Conservation (phyloP, 2,329 filamentous ascomycete genomes). For the Colletotrichum eremochloae region DNA sequence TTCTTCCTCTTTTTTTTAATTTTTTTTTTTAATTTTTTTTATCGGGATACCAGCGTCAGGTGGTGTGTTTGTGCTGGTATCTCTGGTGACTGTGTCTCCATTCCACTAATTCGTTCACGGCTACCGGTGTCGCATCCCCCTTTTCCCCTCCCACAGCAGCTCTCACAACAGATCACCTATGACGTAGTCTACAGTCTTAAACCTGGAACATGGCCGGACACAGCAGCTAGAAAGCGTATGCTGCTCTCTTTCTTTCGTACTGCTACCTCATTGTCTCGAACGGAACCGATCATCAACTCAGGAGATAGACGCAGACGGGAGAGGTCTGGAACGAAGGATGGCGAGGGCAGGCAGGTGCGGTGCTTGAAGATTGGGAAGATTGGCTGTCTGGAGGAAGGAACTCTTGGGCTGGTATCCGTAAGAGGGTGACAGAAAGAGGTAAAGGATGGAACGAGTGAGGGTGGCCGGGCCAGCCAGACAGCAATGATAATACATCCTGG, state of each 20-base stretch:
- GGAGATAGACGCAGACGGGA: background rate
- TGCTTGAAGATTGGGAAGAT: background rate
- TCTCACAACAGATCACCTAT: conserved; percentile 27
- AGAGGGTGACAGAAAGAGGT: conserved; percentile 21
- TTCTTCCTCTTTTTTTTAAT: too few species aligned
- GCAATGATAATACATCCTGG: conserved; percentile 35
- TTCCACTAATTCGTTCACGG: background rate
- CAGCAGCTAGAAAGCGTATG: background rate
- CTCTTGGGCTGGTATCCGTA: conserved; percentile 25
- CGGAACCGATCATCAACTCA: conserved; percentile 23
- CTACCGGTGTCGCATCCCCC: background rate
- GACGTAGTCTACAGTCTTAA: conserved; percentile 37
- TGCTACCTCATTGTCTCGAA: conserved; percentile 23
- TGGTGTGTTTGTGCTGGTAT: background rate
- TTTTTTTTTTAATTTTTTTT: background rate
- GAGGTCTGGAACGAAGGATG: conserved; percentile 3
- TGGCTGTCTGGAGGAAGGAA: conserved; percentile 32
- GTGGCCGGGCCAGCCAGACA: background rate
- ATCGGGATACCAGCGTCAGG: background rate
- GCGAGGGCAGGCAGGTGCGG: background rate
- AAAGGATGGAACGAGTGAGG: conserved; percentile 9
- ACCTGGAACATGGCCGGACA: conserved; percentile 26
- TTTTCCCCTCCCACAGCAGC: conserved; percentile 2
- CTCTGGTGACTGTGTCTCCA: background rate
- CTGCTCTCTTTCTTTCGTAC: background rate